phyloP scores from a whole-genome alignment of 2,329 filamentous ascomycete genomes.

The Macroventuria anomochaeta region DNA sequence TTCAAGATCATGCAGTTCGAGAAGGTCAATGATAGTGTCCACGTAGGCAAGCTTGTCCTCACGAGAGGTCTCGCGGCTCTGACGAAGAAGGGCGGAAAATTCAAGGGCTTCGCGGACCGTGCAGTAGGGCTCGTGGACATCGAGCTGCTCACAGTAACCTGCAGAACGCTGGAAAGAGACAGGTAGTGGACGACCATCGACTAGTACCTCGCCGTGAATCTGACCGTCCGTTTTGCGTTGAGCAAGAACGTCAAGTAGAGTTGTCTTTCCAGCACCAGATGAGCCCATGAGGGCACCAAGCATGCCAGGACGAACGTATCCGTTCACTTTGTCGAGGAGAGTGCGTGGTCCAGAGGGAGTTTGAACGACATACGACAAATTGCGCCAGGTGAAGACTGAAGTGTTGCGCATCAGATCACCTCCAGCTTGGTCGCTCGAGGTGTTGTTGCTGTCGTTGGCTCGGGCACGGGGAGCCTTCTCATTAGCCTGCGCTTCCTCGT shows the following conservation, averaged over 20 bases:
- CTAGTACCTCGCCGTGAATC: slow-evolving; percentile 36
- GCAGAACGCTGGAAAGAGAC: slow-evolving; percentile 41
- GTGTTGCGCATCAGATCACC: slow-evolving; percentile 65
- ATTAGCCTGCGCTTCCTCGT: slow-evolving; percentile 58
- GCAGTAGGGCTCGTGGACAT: slow-evolving; percentile 37
- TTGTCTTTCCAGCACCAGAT: slow-evolving; percentile 46
- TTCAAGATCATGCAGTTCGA: slow-evolving; percentile 35
- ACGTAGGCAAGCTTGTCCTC: slow-evolving; percentile 39
- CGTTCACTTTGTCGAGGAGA: slow-evolving; percentile 60
- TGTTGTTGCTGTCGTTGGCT: not conserved
- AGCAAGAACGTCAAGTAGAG: slow-evolving; percentile 42
- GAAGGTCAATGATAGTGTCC: slow-evolving; percentile 35
- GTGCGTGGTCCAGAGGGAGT: slow-evolving; percentile 46
- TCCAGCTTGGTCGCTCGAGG: slow-evolving; percentile 28
- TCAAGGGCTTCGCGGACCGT: slow-evolving; percentile 41
- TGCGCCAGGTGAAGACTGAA: slow-evolving; percentile 71
- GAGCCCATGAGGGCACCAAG: slow-evolving; percentile 49
- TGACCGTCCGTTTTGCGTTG: slow-evolving; percentile 38
- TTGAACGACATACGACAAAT: slow-evolving; percentile 65
- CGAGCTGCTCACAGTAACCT: slow-evolving; percentile 45
- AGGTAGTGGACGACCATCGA: slow-evolving; percentile 37
- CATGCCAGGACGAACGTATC: slow-evolving; percentile 60
- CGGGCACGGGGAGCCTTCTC: slow-evolving; percentile 23
- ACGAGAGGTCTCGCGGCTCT: slow-evolving; percentile 25
- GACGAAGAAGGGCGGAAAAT: slow-evolving; percentile 41